These are phyloP conservation scores for Pseudomonodictys pantanalensis DNA, from an alignment of 495 filamentous ascomycete species.

Conservation along the genomic window DNA sequence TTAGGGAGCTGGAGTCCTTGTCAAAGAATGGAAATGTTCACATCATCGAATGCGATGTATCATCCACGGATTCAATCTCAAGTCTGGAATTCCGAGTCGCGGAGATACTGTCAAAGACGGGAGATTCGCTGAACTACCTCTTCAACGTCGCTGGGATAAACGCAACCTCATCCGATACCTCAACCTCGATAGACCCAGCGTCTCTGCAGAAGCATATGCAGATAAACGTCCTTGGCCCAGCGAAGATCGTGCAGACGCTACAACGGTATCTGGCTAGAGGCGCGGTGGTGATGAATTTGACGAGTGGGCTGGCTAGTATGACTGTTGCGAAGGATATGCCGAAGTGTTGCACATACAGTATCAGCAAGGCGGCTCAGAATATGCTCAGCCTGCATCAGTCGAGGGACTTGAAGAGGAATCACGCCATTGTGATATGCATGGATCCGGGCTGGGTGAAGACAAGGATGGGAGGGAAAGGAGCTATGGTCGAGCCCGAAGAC, in stretches of 20 bases:
- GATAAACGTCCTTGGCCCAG: conserved; percentile 29
- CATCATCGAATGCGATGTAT: conserved; percentile 48
- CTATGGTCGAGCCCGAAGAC: conserved; percentile 37
- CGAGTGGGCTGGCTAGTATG: conserved; percentile 26
- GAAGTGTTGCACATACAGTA: conserved; percentile 28
- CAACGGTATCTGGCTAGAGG: conserved; percentile 17
- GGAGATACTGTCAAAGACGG: conserved; percentile 33
- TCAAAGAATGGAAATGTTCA: conserved; percentile 34
- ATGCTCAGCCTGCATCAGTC: conserved; percentile 32
- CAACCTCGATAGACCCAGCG: conserved; percentile 40
- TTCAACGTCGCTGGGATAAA: conserved; percentile 49
- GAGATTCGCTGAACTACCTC: conserved; percentile 43
- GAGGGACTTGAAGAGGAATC: conserved; percentile 22
- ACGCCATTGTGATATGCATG: conserved; percentile 26
- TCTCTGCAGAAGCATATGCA: conserved; percentile 35
- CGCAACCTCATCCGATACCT: conserved; percentile 36
- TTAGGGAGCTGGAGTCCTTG: conserved; percentile 35
- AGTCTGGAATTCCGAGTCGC: conserved; percentile 39
- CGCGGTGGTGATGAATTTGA: conserved; percentile 30
- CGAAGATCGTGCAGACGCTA: conserved; percentile 30
- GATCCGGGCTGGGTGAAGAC: conserved; percentile 34
- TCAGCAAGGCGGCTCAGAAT: conserved; percentile 32
- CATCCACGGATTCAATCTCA: conserved; percentile 29
- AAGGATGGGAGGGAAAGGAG: conserved; percentile 40
- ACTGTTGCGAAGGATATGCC: conserved; percentile 25